These are phyloP conservation scores for Aspergillus tanneri DNA, from an alignment of 2,329 filamentous ascomycete species.

Conservation along the genomic window DNA sequence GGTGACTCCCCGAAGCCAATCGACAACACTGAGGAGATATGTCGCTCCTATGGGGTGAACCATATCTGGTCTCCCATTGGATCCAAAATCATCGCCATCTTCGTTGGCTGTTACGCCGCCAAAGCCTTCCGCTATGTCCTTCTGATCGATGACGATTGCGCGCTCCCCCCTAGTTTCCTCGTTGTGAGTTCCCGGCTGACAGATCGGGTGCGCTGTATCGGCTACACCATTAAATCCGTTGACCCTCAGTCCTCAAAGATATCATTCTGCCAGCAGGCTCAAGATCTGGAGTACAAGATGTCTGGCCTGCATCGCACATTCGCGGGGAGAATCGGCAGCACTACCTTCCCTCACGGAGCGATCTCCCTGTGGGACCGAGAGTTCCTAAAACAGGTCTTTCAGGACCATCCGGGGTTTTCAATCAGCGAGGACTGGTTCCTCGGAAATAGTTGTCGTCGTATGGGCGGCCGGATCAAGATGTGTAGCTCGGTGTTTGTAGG, in stretches of 20 bases:
- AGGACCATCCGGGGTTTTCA: constrained; percentile 51
- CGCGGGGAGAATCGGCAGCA: constrained; percentile 47
- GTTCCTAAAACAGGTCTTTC: constrained; percentile 48
- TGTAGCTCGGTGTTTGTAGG: constrained; percentile 53
- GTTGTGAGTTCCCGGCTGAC: constrained; percentile 47
- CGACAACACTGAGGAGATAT: constrained; percentile 51
- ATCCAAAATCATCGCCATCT: constrained; percentile 52
- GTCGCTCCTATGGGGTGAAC: constrained; percentile 46
- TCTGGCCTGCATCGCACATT: constrained; percentile 49
- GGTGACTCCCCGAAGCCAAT: constrained; percentile 49
- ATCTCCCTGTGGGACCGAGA: constrained; percentile 52
- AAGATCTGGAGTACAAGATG: constrained; percentile 56
- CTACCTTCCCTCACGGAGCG: constrained; percentile 53
- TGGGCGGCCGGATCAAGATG: constrained; percentile 50
- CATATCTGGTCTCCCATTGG: constrained; percentile 52
- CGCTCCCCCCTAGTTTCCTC: constrained; percentile 50
- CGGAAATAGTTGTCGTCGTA: constrained; percentile 47
- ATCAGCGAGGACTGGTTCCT: constrained; percentile 57
- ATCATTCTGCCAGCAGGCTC: constrained; percentile 47
- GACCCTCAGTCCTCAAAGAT: constrained; percentile 37
- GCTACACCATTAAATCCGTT: constrained; percentile 52
- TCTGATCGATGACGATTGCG: constrained; percentile 53
- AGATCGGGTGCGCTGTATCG: constrained; percentile 46
- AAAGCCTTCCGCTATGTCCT: constrained; percentile 48
- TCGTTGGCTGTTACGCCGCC: constrained; percentile 49